Evolutionary conservation across 73 alveolate species (phyloP), one percentile per base, ranked within the genome.

Genomic region (Paramecium octaurelia): DNA sequence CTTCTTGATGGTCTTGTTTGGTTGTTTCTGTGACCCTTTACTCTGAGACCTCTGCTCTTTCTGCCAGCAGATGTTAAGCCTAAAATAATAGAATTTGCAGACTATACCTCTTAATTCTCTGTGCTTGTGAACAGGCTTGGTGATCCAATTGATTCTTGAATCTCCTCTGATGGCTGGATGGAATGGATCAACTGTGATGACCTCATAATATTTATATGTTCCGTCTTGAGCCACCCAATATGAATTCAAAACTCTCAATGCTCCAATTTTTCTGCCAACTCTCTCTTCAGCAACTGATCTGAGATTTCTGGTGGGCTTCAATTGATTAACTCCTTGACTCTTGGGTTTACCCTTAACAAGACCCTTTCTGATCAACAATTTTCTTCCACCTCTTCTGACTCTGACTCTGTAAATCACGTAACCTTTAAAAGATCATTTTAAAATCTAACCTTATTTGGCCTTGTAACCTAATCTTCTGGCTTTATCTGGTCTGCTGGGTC

Each of bases 151-250:
- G 96, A 98, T 95, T 95, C 99, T 98, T 29, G 99, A 97, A 95
- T 99, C 99, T 92, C 96, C 95, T 95, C 99, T 98, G 96, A 99
- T 96, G 70, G 98, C 99, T 48, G 95, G 96, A 98, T 99, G 99
- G 95, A 95, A 86, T 86, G 99, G 99, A 95, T 98, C 99, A 91
- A 98, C 99, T 92, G 98, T 94, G 96, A 98, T 98, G 95, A 98
- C 99, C 93, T 98, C 99, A 95, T 64, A 98, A 98, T 95, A 98
- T 98, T 98, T 98, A 96, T 94, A 97, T 91, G 98, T 95, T 59
- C 99, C 99, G 95, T 99, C 99, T 96, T 99, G 99, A 40, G 99
- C 99, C 86, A 96, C 99, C 99, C 99, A 99, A 97, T 99, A 99
- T 57, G 99, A 98, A 98, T 99, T 98, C 93, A 96, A 93, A 92